Conservation (phyloP, 2,329 filamentous ascomycete genomes). For the Aureobasidium sp. region DNA sequence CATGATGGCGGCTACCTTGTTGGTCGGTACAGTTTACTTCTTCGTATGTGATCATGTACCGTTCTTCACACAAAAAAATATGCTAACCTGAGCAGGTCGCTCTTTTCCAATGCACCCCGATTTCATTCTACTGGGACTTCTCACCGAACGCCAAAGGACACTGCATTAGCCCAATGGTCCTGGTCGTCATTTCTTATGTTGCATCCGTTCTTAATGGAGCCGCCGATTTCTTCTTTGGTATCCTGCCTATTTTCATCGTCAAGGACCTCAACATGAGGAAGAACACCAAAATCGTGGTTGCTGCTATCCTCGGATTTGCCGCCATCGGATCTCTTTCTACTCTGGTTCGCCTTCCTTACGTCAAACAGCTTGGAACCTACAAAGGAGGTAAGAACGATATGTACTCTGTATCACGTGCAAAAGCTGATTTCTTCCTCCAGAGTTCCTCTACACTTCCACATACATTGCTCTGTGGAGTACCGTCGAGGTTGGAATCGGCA, state of each 20-base stretch:
- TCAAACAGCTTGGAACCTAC: constrained; percentile 30
- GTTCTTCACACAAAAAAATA: too few relatives aligned
- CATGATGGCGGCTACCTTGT: constrained; percentile 36
- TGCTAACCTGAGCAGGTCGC: constrained; percentile 20
- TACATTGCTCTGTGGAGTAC: constrained; percentile 28
- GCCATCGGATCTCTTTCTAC: constrained; percentile 18
- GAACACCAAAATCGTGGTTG: constrained; percentile 28
- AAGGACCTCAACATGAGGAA: constrained; percentile 32
- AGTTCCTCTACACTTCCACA: constrained; percentile 23
- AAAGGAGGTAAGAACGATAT: constrained; percentile 32
- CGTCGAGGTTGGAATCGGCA: constrained; percentile 31
- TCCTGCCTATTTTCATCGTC: constrained; percentile 31
- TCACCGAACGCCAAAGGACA: constrained; percentile 23
- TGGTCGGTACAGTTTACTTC: constrained; percentile 41
- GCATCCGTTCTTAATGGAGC: constrained; percentile 27
- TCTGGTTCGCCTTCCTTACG: constrained; percentile 46
- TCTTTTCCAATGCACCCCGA: constrained; percentile 43
- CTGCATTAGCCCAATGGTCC: constrained; percentile 15
- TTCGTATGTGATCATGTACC: constrained; percentile 29
- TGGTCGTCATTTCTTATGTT: constrained; percentile 16
- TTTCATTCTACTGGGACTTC: constrained; percentile 41
- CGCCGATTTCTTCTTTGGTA: constrained; percentile 31
- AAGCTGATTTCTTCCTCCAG: constrained; percentile 21
- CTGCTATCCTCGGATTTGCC: constrained; percentile 30
- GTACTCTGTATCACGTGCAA: constrained; percentile 30